These are phyloP conservation scores for Ganoderma sinense DNA, from an alignment of 1,284 basidiomycete genomes.

Conservation along the genomic window DNA sequence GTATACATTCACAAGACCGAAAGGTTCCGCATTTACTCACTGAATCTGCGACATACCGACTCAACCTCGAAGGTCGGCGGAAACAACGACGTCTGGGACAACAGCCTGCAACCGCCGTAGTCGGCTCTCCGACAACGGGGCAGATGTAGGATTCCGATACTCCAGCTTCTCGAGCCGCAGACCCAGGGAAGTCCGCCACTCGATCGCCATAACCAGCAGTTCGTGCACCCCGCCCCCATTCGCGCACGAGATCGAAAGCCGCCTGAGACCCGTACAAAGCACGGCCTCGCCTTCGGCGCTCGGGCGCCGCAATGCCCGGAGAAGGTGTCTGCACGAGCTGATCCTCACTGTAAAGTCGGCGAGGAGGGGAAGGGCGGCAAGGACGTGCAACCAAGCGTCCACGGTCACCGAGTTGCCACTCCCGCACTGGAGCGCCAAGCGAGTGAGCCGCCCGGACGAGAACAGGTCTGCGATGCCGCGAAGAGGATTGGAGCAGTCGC, in stretches of 20 bases:
- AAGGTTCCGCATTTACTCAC: not conserved
- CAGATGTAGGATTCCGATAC: not conserved
- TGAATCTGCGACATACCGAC: not conserved
- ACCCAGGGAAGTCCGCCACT: conserved; percentile 4
- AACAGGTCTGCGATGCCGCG: not conserved
- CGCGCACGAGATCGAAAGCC: not conserved
- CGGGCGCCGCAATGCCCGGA: not conserved
- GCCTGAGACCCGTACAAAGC: not conserved
- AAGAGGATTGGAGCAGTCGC: not conserved
- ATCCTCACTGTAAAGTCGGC: not conserved
- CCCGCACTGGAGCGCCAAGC: not conserved
- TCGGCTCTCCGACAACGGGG: conserved; percentile 4
- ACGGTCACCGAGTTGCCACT: not conserved
- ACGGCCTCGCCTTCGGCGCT: not conserved
- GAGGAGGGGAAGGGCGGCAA: conserved; percentile 2
- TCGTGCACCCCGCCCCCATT: conserved; percentile 10
- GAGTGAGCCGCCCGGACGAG: not conserved
- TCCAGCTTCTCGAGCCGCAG: not conserved
- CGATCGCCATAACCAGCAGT: conserved; percentile 3
- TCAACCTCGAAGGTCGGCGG: not conserved
- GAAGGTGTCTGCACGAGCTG: not conserved
- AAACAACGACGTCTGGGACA: not conserved
- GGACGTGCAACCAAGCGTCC: not conserved
- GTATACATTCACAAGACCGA: not conserved
- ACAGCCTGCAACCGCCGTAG: not conserved